Percentiles rank a stretch among this genome's conserved stretches.
These are phyloP conservation scores for Aspergillus udagawae DNA, from an alignment of 2,329 filamentous ascomycete species.

Conservation along the genomic window DNA sequence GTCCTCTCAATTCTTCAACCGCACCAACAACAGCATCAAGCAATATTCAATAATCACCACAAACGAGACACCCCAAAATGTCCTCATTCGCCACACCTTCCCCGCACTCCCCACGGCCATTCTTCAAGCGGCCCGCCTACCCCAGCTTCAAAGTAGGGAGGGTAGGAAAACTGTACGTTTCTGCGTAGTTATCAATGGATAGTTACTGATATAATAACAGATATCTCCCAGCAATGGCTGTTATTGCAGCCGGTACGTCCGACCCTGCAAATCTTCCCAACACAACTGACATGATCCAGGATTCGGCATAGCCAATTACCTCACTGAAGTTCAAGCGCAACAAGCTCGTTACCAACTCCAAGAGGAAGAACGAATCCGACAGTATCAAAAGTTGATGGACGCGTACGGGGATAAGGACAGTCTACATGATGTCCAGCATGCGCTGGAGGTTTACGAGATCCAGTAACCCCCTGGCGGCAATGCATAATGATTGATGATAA, in stretches of 20 bases:
- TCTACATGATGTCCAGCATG: conserved; percentile 42
- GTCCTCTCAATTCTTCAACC: not conserved
- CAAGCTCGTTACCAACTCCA: conserved; percentile 8
- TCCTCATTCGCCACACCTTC: conserved; percentile 6
- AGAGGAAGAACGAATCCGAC: conserved; percentile 32
- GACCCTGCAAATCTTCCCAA: not conserved
- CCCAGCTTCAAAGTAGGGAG: conserved; percentile 1
- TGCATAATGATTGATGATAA: not conserved
- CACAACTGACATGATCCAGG: conserved; percentile 4
- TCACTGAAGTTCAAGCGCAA: not conserved
- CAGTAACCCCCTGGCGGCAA: conserved; percentile 20
- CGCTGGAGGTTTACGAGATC: conserved; percentile 42
- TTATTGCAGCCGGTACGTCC: conserved; percentile 12
- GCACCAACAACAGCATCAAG: not conserved
- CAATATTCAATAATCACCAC: not conserved
- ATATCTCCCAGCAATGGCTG: conserved; percentile 14
- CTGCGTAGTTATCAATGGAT: not conserved
- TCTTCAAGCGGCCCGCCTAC: conserved; percentile 8
- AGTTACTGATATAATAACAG: conserved; percentile 1
- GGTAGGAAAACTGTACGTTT: conserved; percentile 7
- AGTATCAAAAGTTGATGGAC: conserved; percentile 41
- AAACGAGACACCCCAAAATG: not conserved
- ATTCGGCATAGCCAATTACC: conserved; percentile 16
- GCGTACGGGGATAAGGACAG: conserved; percentile 45
- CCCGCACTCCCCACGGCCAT: conserved; percentile 5